Percentiles rank a stretch among this genome's conserved stretches.
These are phyloP conservation scores for Trichoderma sp. DNA, from an alignment of 2,329 filamentous ascomycete species.

Conservation along the genomic window DNA sequence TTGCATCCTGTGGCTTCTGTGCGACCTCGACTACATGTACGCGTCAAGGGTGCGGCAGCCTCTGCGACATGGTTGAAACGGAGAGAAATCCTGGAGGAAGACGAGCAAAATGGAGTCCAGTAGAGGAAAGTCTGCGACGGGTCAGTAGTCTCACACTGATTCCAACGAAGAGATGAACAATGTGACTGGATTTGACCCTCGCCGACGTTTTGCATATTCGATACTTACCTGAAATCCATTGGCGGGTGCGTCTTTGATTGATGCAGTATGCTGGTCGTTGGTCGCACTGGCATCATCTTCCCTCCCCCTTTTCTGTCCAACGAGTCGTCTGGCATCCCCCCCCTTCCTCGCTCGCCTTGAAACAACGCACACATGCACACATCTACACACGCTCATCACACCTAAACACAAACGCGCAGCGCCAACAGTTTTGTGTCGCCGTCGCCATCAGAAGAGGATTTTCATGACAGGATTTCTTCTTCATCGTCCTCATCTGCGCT, in stretches of 20 bases:
- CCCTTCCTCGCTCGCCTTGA: background rate
- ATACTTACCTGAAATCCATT: background rate
- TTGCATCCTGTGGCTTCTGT: background rate
- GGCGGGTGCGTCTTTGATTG: background rate
- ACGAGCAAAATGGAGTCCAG: background rate
- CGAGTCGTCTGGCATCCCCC: background rate
- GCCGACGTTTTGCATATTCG: background rate
- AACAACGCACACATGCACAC: slow-evolving; percentile 3
- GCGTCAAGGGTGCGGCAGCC: background rate
- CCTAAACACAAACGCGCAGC: background rate
- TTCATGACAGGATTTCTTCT: slow-evolving; percentile 21
- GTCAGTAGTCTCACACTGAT: slow-evolving; percentile 9
- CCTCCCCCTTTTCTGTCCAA: background rate
- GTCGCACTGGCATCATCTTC: background rate
- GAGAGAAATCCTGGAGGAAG: background rate
- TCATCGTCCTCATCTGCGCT: slow-evolving; percentile 25
- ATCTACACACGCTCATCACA: background rate
- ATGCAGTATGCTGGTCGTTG: background rate
- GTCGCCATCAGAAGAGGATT: slow-evolving; percentile 1
- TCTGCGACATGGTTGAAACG: background rate
- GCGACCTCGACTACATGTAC: background rate
- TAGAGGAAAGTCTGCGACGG: background rate
- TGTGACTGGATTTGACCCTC: background rate
- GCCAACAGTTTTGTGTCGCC: slow-evolving; percentile 9
- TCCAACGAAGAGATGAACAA: background rate